phyloP scores from a whole-genome alignment of 2,329 filamentous ascomycete genomes.

The Tricladium varicosporioides region DNA sequence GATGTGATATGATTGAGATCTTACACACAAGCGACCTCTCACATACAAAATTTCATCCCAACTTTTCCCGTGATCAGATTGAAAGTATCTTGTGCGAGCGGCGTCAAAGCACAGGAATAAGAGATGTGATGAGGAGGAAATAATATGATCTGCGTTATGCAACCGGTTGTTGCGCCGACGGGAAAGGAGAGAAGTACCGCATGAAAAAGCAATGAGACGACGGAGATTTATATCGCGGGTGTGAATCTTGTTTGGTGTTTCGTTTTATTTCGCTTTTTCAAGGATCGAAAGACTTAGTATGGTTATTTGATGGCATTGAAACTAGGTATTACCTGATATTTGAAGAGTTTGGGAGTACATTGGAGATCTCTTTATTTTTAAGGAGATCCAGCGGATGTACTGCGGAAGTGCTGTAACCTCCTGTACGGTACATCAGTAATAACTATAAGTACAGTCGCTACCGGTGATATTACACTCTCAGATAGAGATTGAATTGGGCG shows the following conservation, averaged over 20 bases:
- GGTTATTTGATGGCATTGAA: not conserved
- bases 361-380: not conserved
- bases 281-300: not conserved
- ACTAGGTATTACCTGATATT: not conserved
- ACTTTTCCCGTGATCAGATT: not conserved
- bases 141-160: not conserved
- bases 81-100: not conserved
- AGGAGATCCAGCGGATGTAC: not conserved
- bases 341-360: not conserved
- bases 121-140: not conserved
- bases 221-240: not conserved
- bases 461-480: not conserved
- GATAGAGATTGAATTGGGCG: not conserved
- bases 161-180: not conserved
- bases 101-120: not conserved
- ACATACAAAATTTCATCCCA: not conserved
- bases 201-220: not conserved
- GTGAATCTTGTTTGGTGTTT: not conserved
- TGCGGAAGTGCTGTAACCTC: not conserved
- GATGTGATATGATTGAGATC: not conserved
- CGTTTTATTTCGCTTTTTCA: not conserved
- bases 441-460: not conserved
- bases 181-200: not conserved
- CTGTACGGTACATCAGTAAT: not conserved
- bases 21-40: too few species aligned